Base-by-base conservation (phyloP, 495 filamentous ascomycete species). In the Glonium stellatum region DNA sequence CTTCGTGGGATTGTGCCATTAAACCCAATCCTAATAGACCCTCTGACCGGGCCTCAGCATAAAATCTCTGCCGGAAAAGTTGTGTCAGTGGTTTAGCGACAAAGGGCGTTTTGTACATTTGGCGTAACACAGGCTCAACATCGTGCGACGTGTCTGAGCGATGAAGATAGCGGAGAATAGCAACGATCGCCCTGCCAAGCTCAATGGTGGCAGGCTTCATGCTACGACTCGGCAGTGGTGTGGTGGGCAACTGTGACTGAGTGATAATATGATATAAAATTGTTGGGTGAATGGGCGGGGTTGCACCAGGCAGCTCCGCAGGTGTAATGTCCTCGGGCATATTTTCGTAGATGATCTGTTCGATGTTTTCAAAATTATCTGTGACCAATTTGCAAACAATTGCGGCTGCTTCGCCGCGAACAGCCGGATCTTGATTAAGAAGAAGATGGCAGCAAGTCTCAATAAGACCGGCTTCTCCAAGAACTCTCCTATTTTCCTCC, bases 201-300 rank as follows among this genome's bases (percentile, higher is more conserved):
- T 68, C 62, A 15, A 68, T 49, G 47, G 49, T 58, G 6, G 62
- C 51, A 39, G 60, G 59, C 51, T 61, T 67, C 65, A 67, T 67
- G 5, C 57, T 46, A n/a, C 60, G 55, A 44, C 65, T 67, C 8
- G 65, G 65, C 15, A 67, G 42, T 51, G 65, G 61, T 12, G 37
- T 44, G n/a, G 65, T 54, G n/a, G 61, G 61, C 19, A 37, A 49
- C 10, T 64, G 54, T 1, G 65, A 57, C 50, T 58, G 47, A 15
- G 54, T 55, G 50, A 57, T 57, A 10, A 62, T 35, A 23, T 57
- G 47, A 27, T 65, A 48, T 5, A 65, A 55, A n/a, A 68, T 57
- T n/a, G 59, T 62, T n/a, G 56, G 48, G 2, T 53, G 41, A 5
- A 23, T 18, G 11, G 58, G 51, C 5, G 35, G 15, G 21, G 58